Evolutionary conservation across 768 basidiomycete species (phyloP).

Genomic region (Xanthoconium stramineum): DNA sequence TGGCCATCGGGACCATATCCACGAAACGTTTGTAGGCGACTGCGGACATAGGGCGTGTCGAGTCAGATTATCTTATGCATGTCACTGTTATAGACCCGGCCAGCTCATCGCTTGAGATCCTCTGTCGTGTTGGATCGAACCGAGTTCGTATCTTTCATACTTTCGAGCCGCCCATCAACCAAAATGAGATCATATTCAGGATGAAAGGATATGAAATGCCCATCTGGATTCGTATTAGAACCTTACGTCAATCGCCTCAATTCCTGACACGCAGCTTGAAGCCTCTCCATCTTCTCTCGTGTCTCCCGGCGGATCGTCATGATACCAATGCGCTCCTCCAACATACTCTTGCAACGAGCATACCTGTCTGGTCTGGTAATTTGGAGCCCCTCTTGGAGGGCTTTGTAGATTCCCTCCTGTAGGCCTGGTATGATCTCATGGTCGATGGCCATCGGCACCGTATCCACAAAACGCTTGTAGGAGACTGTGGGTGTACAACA

Average conservation of each 20-base stretch:
- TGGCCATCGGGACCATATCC: conserved; percentile 41
- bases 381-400: conserved; percentile 47
- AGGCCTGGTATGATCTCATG: conserved; percentile 43
- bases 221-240: not conserved
- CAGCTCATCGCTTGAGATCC: too few relatives aligned
- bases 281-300: conserved; percentile 47
- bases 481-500: conserved; percentile 35
- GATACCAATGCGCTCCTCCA: conserved; percentile 48
- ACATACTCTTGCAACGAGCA: conserved; percentile 46
- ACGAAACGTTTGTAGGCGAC: conserved; percentile 46
- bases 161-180: too few relatives aligned
- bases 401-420: conserved; percentile 42
- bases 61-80: not conserved
- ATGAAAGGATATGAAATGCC: too few relatives aligned
- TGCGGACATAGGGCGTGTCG: conserved; percentile 18
- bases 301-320: conserved; percentile 47
- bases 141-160: too few relatives aligned
- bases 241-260: conserved; percentile 20
- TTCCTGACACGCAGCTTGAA: conserved; percentile 45
- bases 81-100: too few relatives aligned
- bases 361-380: conserved; percentile 47
- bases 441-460: conserved; percentile 43
- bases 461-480: conserved; percentile 45
- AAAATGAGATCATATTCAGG: too few relatives aligned
- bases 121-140: too few relatives aligned